A percentile compares a stretch with the other conserved stretches of the same genome.
Evolutionary conservation across 169 alveolate genomes (phyloP).

Genomic region (Plasmodium berghei): DNA sequence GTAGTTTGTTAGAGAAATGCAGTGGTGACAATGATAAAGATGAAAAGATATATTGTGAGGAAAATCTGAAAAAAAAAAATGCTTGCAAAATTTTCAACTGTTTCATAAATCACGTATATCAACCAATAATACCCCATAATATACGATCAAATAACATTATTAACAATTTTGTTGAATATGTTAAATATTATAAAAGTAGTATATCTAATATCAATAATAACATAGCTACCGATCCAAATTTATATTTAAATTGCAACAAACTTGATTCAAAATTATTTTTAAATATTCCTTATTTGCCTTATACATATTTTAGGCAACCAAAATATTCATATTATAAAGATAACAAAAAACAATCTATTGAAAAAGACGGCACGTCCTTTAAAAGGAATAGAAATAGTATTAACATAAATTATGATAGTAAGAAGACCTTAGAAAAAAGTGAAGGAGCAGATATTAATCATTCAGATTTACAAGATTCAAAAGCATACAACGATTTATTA

Average conservation of each 20-base stretch:
- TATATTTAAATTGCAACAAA: conserved; percentile 61
- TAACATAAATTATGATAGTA: too few relatives aligned
- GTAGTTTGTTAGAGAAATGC: conserved; percentile 8
- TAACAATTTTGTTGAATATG: conserved; percentile 48
- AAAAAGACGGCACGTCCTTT: too few relatives aligned
- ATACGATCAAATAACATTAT: conserved; percentile 60
- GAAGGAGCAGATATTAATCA: not conserved
- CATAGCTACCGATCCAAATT: conserved; percentile 23
- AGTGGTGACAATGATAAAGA: not conserved
- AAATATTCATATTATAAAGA: not conserved
- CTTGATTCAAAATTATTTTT: conserved; percentile 28
- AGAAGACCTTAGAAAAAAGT: too few relatives aligned
- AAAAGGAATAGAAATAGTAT: too few relatives aligned
- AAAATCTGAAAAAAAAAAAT: not conserved
- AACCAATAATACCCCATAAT: conserved; percentile 65
- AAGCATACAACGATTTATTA: conserved; percentile 14
- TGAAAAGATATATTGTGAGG: not conserved
- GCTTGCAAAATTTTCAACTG: conserved; percentile 31
- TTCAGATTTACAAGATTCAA: not conserved
- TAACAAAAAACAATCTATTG: too few relatives aligned
- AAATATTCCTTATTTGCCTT: conserved; percentile 35
- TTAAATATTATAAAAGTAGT: conserved; percentile 40
- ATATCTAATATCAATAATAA: not conserved
- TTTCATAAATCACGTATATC: conserved; percentile 33
- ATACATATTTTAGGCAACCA: not conserved